phyloP scores from a whole-genome alignment of 2,329 filamentous ascomycete genomes.

The Xylariaceae sp. region DNA sequence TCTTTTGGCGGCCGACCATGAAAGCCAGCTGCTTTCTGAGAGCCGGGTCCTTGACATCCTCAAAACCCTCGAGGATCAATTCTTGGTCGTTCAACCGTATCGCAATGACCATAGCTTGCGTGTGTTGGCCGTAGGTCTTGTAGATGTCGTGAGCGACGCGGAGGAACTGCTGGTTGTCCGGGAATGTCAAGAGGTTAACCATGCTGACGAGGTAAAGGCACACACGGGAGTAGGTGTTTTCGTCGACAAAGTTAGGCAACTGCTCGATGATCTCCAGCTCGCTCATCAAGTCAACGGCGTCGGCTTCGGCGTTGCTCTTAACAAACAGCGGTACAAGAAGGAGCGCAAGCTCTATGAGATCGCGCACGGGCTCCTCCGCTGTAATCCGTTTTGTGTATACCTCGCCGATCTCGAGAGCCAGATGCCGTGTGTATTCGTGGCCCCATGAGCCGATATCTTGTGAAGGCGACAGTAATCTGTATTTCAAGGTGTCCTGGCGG shows the following conservation, averaged over 20 bases:
- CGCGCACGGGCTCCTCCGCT: slow-evolving; percentile 75
- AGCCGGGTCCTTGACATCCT: slow-evolving; percentile 71
- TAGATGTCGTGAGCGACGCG: slow-evolving; percentile 92
- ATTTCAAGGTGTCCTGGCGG: slow-evolving; percentile 92
- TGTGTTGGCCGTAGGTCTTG: slow-evolving; percentile 83
- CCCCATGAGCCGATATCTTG: slow-evolving; percentile 96
- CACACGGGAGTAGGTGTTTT: slow-evolving; percentile 87
- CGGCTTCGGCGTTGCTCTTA: slow-evolving; percentile 95
- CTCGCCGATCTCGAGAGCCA: slow-evolving; percentile 91
- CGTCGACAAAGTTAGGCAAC: slow-evolving; percentile 82
- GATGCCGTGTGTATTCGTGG: slow-evolving; percentile 94
- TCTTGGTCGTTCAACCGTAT: slow-evolving; percentile 86
- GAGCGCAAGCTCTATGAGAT: slow-evolving; percentile 78
- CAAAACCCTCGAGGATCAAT: slow-evolving; percentile 76
- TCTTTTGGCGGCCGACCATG: slow-evolving; percentile 84
- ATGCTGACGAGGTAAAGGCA: slow-evolving; percentile 99
- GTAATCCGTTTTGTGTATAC: slow-evolving; percentile 85
- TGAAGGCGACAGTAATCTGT: slow-evolving; percentile 84
- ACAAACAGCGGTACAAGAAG: slow-evolving; percentile 89
- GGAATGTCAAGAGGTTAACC: slow-evolving; percentile 95
- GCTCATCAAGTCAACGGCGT: slow-evolving; percentile 94
- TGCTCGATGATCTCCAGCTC: slow-evolving; percentile 96
- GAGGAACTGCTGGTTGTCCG: slow-evolving; percentile 94
- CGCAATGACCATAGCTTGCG: slow-evolving; percentile 88
- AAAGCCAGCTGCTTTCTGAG: slow-evolving; percentile 93